These are phyloP conservation scores for Pelargonium exstipulatum DNA, from an alignment of 441 rosid species.

Conservation along the genomic window DNA sequence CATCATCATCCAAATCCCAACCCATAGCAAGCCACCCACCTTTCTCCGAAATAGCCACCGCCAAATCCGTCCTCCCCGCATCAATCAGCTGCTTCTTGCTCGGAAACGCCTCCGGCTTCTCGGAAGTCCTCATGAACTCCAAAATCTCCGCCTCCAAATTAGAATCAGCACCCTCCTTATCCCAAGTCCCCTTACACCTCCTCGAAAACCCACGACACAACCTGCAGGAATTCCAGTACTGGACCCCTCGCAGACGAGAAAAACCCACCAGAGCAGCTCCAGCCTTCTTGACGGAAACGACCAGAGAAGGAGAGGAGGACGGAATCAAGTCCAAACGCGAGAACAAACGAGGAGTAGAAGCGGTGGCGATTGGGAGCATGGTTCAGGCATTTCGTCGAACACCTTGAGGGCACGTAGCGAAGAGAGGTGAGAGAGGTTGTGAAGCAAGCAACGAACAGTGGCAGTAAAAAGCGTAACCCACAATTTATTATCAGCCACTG, in stretches of 20 bases:
- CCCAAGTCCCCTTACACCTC: conserved; percentile 45
- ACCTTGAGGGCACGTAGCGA: conserved; percentile 15
- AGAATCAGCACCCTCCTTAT: conserved; percentile 33
- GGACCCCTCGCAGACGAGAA: conserved; percentile 5
- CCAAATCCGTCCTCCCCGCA: conserved; percentile 72
- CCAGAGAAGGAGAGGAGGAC: conserved; percentile 13
- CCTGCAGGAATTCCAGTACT: no score
- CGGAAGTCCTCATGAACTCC: conserved; percentile 69
- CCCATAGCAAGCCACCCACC: conserved; percentile 91
- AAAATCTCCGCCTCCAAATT: conserved; percentile 67
- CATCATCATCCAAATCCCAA: conserved; percentile 62
- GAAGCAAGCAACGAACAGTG: background rate
- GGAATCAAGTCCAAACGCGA: conserved; percentile 28
- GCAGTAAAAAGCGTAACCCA: background rate
- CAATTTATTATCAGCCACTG: background rate
- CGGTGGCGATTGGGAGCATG: conserved; percentile 51
- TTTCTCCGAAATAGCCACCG: conserved; percentile 43
- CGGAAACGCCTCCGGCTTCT: conserved; percentile 58
- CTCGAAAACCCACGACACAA: conserved; percentile 12
- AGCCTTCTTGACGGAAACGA: conserved; percentile 18
- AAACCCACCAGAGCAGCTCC: conserved; percentile 13
- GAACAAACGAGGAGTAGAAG: conserved; percentile 25
- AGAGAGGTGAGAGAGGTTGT: background rate
- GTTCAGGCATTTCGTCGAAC: conserved; percentile 85
- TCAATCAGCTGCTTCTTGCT: conserved; percentile 51